Evolutionary conservation across 1,284 basidiomycete species (phyloP), one percentile per base, ranked within the genome.

Genomic region (Blastosporella zonata): DNA sequence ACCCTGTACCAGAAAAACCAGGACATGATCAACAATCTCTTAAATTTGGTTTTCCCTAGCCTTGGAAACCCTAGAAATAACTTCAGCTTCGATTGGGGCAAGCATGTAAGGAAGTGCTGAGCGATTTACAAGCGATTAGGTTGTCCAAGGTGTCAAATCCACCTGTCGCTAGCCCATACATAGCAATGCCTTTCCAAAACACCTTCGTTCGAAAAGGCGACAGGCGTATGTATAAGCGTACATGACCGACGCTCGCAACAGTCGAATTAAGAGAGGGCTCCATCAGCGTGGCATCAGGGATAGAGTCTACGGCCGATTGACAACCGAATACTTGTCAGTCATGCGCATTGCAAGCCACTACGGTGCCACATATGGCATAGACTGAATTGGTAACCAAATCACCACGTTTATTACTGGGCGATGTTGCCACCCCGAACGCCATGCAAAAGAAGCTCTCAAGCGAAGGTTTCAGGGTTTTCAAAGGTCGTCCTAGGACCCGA

Each of bases 241-340:
- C 33, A 13, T 15, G 15, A 18, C 33, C 33, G 17, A 36, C 34
- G 22, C 12, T 37, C n/a, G 36, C 20, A 37, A 37, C 36, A 20
- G 18, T 17, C 18, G 15, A 18, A 22, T 5, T 35, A 35, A 20
- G 34, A 17, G 27, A 27, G 25, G 25, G 9, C 10, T 20, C 12
- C 38, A 15, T 22, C 25, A 28, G 15, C 22, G 9, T 10, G 12
- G 9, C 20, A 42, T 43, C 31, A 4, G 25, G 28, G 21, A 17
- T 35, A 31, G 17, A 23, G 7, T 38, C 18, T n/a, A 31, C 45
- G 37, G 38, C 46, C 46, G 46, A 47, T 31, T 47, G 39, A 47
- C 46, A 47, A 21, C 29, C 37, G 36, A 40, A 17, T n/a, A 22
- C 15, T 29, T 37, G 9, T n/a, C n/a, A n/a, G n/a, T n/a, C n/a